Percentiles rank a stretch among this genome's conserved stretches.
Evolutionary conservation across 2,329 filamentous ascomycete genomes (phyloP).

Genomic region (Aureobasidium sp.): DNA sequence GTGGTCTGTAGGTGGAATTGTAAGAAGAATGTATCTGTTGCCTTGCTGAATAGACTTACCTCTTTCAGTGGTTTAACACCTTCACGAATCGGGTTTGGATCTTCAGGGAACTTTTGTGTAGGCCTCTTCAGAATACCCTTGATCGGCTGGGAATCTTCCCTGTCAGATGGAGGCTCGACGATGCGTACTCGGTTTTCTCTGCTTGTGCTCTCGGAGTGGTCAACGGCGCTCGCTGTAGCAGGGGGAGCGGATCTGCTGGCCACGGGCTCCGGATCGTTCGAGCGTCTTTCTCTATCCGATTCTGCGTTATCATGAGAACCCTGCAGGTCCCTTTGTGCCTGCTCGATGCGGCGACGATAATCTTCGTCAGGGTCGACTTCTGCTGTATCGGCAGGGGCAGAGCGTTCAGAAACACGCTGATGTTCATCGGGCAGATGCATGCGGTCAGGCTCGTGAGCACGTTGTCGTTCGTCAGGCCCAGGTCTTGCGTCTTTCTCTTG

Average conservation of each 20-base stretch:
- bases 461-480: constrained; percentile 14
- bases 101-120: constrained; percentile 76
- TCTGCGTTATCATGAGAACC: constrained; percentile 2
- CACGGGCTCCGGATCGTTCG: not conserved
- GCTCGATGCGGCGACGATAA: constrained; percentile 42
- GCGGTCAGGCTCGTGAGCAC: constrained; percentile 14
- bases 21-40: not conserved
- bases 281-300: constrained; percentile 5
- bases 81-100: constrained; percentile 73
- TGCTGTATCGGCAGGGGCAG: constrained; percentile 19
- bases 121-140: constrained; percentile 84
- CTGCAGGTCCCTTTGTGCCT: constrained; percentile 21
- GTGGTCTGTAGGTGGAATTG: constrained; percentile 21
- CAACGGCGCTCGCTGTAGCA: not conserved
- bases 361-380: constrained; percentile 43
- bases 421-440: not conserved
- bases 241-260: not conserved
- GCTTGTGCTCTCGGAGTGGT: constrained; percentile 19
- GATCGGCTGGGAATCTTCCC: constrained; percentile 59
- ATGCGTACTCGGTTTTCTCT: constrained; percentile 43
- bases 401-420: constrained; percentile 13
- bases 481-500: constrained; percentile 12
- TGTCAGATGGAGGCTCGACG: constrained; percentile 62
- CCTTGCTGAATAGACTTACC: constrained; percentile 22
- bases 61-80: constrained; percentile 93